phyloP scores from a whole-genome alignment of 2,329 filamentous ascomycete species.

The Fusarium equiseti region DNA sequence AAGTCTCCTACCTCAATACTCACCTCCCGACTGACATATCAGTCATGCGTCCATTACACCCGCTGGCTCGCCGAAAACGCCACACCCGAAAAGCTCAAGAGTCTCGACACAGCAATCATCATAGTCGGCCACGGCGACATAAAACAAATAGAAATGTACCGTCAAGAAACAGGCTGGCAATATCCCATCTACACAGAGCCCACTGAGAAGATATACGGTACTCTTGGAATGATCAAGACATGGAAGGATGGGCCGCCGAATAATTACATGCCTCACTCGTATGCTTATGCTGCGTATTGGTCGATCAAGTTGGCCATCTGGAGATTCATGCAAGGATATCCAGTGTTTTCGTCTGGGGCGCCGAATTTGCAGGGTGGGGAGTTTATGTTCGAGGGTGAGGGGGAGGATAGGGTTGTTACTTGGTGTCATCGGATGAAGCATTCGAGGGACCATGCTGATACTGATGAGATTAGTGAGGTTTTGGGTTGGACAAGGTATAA shows the following conservation, averaged over 20 bases:
- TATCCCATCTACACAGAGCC: slow-evolving; percentile 31
- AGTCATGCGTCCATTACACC: slow-evolving; percentile 24
- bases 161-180: slow-evolving; percentile 26
- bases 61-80: slow-evolving; percentile 18
- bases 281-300: not conserved
- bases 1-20: rapidly evolving
- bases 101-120: slow-evolving; percentile 20
- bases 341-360: not conserved
- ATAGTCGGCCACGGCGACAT: slow-evolving; percentile 15
- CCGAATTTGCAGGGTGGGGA: slow-evolving; percentile 28
- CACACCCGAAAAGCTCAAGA: slow-evolving; percentile 21
- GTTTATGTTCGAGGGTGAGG: slow-evolving; percentile 25
- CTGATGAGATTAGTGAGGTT: slow-evolving; percentile 22
- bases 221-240: slow-evolving; percentile 23
- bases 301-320: slow-evolving; percentile 5
- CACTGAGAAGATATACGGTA: slow-evolving; percentile 14
- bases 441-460: slow-evolving; percentile 22
- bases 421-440: slow-evolving; percentile 36
- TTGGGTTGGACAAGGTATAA: not conserved
- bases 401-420: not conserved
- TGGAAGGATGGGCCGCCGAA: slow-evolving; percentile 14
- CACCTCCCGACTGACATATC: not conserved
- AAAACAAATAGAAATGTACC: slow-evolving; percentile 20
- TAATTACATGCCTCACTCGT: slow-evolving; percentile 5
- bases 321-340: slow-evolving; percentile 5